Evolutionary conservation across 208 protist species (phyloP).

Genomic region (Acanthamoeba healyi): DNA sequence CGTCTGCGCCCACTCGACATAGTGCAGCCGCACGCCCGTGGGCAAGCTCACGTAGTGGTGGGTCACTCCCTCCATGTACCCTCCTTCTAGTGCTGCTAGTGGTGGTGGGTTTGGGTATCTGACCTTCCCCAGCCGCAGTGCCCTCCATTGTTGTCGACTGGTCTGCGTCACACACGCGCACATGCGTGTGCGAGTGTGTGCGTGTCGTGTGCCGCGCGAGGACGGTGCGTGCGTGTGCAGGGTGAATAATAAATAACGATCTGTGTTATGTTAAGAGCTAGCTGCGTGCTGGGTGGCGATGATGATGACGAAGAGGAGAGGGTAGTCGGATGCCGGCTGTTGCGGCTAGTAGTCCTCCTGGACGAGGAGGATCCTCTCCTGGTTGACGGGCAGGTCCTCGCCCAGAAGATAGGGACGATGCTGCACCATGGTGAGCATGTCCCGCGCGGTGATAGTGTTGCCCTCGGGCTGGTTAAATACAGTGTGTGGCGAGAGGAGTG

Average conservation of each 20-base stretch:
- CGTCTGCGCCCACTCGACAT: slow-evolving; percentile 37
- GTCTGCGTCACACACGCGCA: too few relatives aligned
- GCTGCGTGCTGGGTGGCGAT: too few relatives aligned
- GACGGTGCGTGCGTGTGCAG: too few relatives aligned
- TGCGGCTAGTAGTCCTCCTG: slow-evolving; percentile 35
- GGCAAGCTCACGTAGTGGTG: neutral
- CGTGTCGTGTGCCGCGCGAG: too few relatives aligned
- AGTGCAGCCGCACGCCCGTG: slow-evolving; percentile 52
- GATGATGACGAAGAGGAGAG: neutral
- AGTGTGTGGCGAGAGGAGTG: neutral
- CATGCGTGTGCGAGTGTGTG: too few relatives aligned
- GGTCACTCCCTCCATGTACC: slow-evolving; percentile 14
- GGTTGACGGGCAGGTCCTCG: slow-evolving; percentile 61
- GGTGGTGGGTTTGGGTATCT: too few relatives aligned
- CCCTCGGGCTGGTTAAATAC: slow-evolving; percentile 53
- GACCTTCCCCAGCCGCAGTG: too few relatives aligned
- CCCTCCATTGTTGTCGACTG: too few relatives aligned
- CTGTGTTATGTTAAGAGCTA: too few relatives aligned
- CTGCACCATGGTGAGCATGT: slow-evolving; percentile 55
- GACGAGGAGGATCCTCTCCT: slow-evolving; percentile 47
- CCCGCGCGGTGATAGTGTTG: slow-evolving; percentile 30
- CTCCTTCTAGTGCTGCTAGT: too few relatives aligned
- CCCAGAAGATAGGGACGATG: slow-evolving; percentile 38
- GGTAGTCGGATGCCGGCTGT: too few relatives aligned
- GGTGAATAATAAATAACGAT: too few relatives aligned